Evolutionary conservation across 805 yeast species (phyloP), one percentile per base, ranked within the genome.

Genomic region (Cyberlindnera sargentensis): DNA sequence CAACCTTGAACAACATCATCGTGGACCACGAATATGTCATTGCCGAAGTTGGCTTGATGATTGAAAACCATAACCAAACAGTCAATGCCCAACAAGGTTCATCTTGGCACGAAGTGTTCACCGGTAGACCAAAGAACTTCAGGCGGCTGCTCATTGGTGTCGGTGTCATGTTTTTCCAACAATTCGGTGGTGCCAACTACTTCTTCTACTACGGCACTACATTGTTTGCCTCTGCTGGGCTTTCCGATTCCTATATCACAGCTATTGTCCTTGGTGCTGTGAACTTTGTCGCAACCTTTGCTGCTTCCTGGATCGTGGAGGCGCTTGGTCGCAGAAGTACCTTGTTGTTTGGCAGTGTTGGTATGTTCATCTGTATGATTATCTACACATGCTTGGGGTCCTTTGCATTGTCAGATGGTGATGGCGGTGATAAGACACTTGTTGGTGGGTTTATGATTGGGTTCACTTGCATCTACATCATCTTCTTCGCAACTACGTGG

Each of bases 401-500:
- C 15, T 73, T 72, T 50, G 57, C 64, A 34, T 65, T 78, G 46
- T 64, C 62, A 52, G 34, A 65, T 50, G 30, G 31, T 56, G 59
- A 68, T 45, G 71, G 71, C 31, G 43, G 66, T 53, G 60, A 74
- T 31, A 60, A 67, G 24, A 63, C 63, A 39, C 65, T 75, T 32
- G 72, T 75, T 39, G 85, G 85, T 55, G 56, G 67, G 47, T 76
- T 72, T 8, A 77, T 82, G 84, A 79, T 82, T 56, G 72, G 73
- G 54, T 68, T 82, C 43, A 72, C 87, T 6, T 80, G 85, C 65
- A 57, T 80, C 41, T 82, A 72, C 66, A 76, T 82, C 45, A 68
- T 78, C 63, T 78, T 71, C 61, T 82, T 82, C 58, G 89, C 90
- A 3, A 71, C 78, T 26, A 78, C 88, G n/a, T 78, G 86, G 81